Evolutionary conservation across 805 yeast genomes (phyloP).

Genomic region (Saturnispora bothae): DNA sequence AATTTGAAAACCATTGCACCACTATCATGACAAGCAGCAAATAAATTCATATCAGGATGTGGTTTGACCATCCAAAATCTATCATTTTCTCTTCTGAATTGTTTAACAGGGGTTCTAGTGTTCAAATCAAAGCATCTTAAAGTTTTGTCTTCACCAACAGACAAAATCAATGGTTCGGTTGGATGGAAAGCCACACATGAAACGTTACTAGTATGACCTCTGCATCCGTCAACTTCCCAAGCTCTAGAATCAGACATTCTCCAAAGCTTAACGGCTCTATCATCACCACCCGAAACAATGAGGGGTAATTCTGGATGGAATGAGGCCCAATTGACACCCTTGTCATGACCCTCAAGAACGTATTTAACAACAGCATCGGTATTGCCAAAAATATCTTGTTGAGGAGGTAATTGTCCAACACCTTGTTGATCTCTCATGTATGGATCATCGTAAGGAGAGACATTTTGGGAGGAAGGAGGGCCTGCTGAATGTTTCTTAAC

Average conservation of each 20-base stretch:
- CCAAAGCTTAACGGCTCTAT: slow-evolving; percentile 91
- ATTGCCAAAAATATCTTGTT: slow-evolving; percentile 90
- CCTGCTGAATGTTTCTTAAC: slow-evolving; percentile 88
- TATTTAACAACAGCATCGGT: slow-evolving; percentile 91
- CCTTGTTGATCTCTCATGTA: slow-evolving; percentile 28
- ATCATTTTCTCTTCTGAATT: slow-evolving; percentile 86
- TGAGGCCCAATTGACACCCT: slow-evolving; percentile 97
- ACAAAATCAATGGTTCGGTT: slow-evolving; percentile 78
- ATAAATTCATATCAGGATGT: slow-evolving; percentile 84
- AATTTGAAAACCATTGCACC: slow-evolving; percentile 98
- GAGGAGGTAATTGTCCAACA: slow-evolving; percentile 41
- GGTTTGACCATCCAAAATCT: slow-evolving; percentile 88
- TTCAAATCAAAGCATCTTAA: slow-evolving; percentile 95
- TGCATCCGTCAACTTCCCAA: slow-evolving; percentile 97
- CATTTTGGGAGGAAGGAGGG: slow-evolving; percentile 14
- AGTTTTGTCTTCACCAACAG: slow-evolving; percentile 94
- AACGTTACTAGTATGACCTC: slow-evolving; percentile 95
- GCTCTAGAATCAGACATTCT: slow-evolving; percentile 96
- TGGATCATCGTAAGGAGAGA: slow-evolving; percentile 31
- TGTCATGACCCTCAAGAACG: slow-evolving; percentile 94
- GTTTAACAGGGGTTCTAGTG: slow-evolving; percentile 86
- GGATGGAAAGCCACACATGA: slow-evolving; percentile 89
- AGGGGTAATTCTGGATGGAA: slow-evolving; percentile 96
- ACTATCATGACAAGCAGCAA: slow-evolving; percentile 93
- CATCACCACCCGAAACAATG: slow-evolving; percentile 94